Percentiles rank a stretch among this genome's conserved stretches.
phyloP scores from a whole-genome alignment of 2,329 filamentous ascomycete species.

The Pseudogymnoascus sp. region DNA sequence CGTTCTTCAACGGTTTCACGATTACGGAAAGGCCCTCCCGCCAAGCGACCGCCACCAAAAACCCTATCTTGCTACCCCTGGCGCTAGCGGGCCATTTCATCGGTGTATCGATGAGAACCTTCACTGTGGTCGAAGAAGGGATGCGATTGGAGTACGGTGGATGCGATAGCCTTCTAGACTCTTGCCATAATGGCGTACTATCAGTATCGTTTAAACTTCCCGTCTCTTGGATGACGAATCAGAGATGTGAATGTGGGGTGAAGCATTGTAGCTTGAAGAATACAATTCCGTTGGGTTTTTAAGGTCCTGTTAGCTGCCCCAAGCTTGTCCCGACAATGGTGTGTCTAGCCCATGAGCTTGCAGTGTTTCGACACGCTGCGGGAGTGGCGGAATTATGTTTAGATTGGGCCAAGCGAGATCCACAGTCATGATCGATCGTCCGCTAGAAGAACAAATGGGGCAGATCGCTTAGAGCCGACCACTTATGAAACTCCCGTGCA shows the following conservation, averaged over 20 bases:
- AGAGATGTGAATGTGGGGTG: neutral
- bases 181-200: neutral
- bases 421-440: neutral
- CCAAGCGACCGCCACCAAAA: too few species aligned
- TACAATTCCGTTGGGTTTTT: neutral
- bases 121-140: too few species aligned
- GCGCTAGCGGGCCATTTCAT: too few species aligned
- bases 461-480: neutral
- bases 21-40: too few species aligned
- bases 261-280: too few species aligned
- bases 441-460: neutral
- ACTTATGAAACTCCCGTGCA: neutral
- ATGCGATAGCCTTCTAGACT: too few species aligned
- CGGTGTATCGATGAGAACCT: too few species aligned
- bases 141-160: too few species aligned
- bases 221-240: neutral
- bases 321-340: neutral
- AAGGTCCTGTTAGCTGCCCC: neutral
- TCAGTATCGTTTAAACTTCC: neutral
- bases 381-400: neutral
- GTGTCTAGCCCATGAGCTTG: neutral
- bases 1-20: too few species aligned
- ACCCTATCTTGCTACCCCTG: too few species aligned
- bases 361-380: neutral
- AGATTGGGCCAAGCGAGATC: neutral